Evolutionary conservation across 371 early-diverging fungal genomes (phyloP).

Genomic region (Apophysomyces ossiformis): DNA sequence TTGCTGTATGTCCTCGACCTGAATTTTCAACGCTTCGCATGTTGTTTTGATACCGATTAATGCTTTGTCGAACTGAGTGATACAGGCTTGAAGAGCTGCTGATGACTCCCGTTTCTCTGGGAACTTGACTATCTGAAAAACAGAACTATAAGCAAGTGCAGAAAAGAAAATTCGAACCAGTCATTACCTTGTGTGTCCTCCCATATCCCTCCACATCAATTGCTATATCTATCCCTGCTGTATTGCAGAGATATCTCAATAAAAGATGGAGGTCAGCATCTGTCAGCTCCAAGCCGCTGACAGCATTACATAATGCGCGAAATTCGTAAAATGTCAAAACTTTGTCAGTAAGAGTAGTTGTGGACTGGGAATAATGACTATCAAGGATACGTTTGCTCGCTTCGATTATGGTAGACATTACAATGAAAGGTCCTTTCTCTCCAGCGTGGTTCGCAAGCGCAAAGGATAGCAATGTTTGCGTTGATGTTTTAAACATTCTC

Average conservation of each 20-base stretch:
- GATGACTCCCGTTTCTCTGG: conserved; percentile 21
- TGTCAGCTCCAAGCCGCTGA: conserved; percentile 28
- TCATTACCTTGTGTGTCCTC: conserved; percentile 23
- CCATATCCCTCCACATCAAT: conserved; percentile 43
- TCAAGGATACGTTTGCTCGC: conserved; percentile 26
- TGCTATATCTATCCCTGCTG: conserved; percentile 34
- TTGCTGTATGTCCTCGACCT: conserved; percentile 51
- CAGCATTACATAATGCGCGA: conserved; percentile 24
- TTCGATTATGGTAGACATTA: conserved; percentile 39
- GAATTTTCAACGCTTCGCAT: conserved; percentile 42
- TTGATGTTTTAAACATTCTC: background rate
- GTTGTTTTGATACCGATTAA: conserved; percentile 55
- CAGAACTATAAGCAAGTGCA: background rate
- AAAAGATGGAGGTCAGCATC: conserved; percentile 40
- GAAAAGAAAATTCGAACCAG: background rate
- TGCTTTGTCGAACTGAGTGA: conserved; percentile 53
- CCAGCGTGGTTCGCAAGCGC: background rate
- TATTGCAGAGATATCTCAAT: conserved; percentile 33
- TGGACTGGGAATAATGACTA: conserved; percentile 19
- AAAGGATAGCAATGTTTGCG: background rate
- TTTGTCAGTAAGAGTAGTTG: conserved; percentile 17
- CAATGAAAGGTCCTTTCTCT: conserved; percentile 22
- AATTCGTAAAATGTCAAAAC: conserved; percentile 44
- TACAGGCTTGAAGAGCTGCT: conserved; percentile 16
- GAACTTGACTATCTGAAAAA: conserved; percentile 38